Percentiles rank a stretch among this genome's conserved stretches.
Conservation (phyloP, 257 asterid genomes). For the Ilex asprella region DNA sequence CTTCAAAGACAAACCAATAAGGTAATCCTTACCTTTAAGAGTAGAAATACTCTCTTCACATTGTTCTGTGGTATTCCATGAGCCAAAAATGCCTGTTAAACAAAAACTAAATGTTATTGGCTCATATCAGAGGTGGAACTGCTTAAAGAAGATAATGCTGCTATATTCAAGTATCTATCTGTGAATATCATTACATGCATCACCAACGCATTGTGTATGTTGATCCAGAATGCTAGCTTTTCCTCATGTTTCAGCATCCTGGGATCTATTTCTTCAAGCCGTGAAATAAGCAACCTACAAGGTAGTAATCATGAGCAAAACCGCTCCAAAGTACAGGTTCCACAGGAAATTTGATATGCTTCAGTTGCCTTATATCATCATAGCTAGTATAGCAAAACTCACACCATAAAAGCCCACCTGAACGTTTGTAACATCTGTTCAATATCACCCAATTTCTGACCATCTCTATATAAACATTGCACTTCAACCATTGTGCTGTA, state of each 20-base stretch:
- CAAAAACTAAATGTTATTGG: background rate
- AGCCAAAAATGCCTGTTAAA: slow-evolving; percentile 76
- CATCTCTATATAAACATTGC: slow-evolving; percentile 70
- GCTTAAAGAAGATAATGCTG: too few relatives aligned
- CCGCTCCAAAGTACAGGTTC: background rate
- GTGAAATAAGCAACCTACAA: background rate
- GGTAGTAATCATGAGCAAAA: background rate
- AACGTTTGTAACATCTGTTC: slow-evolving; percentile 68
- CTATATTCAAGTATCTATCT: too few relatives aligned
- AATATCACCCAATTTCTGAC: slow-evolving; percentile 61
- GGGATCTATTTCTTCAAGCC: background rate
- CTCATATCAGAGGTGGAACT: background rate
- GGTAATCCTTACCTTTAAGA: slow-evolving; percentile 55
- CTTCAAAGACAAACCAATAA: background rate
- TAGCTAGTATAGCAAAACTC: background rate
- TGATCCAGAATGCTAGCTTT: background rate
- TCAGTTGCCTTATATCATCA: too few relatives aligned
- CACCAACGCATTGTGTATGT: background rate
- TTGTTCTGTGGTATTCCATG: slow-evolving; percentile 87
- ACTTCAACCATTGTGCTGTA: slow-evolving; percentile 99
- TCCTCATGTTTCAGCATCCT: background rate
- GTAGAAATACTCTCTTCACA: slow-evolving; percentile 76
- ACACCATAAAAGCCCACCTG: slow-evolving; percentile 39
- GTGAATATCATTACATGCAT: background rate
- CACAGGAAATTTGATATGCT: too few relatives aligned